Evolutionary conservation across 2,329 filamentous ascomycete genomes (phyloP), one percentile per base, ranked within the genome.

Genomic region (Neonectria ditissima): DNA sequence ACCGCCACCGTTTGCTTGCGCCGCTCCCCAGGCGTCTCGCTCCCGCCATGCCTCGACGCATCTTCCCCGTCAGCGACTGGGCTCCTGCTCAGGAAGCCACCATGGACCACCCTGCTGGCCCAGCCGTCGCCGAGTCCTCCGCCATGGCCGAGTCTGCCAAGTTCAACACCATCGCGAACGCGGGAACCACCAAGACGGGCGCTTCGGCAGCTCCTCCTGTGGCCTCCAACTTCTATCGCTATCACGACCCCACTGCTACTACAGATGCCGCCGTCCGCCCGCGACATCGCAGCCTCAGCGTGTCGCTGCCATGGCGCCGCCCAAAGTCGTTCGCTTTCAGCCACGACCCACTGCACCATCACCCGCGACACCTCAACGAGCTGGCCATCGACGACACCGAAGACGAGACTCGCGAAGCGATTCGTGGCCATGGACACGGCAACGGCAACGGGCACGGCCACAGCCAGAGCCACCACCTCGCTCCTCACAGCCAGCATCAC

Each of bases 241-340:
- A 44, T 53, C 53, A 52, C 53, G 65, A 68, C 41, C 48, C 61
- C 30, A 61, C 24, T 28, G 45, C 57, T 13, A 51, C 51, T 13
- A 51, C 51, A 43, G 61, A 61, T 45, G 55, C 63, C 37, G 26
- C 43, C 34, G 45, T 39, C 57, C 75, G 78, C n/a, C 78, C 77
- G 63, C 81, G 81, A 22, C 76, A 80, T 41, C 80, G 84, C 55
- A 85, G 83, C 75, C 76, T 83, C 71, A 87, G 84, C 73, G 76
- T 83, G 51, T 84, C 84, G 7, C 71, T 86, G 14, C 78, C 82
- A 7, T 85, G 83, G 82, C 81, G 81, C 48, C 82, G 80, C 44
- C 81, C 82, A 28, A 86, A 83, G 72, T 81, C 82, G 1, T 73
- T 79, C 22, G 64, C 80, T 9, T 76, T 82, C 55, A 69, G 71